These are phyloP conservation scores for Eucalyptus pumila DNA, from an alignment of 345 rosid species.

Conservation along the genomic window DNA sequence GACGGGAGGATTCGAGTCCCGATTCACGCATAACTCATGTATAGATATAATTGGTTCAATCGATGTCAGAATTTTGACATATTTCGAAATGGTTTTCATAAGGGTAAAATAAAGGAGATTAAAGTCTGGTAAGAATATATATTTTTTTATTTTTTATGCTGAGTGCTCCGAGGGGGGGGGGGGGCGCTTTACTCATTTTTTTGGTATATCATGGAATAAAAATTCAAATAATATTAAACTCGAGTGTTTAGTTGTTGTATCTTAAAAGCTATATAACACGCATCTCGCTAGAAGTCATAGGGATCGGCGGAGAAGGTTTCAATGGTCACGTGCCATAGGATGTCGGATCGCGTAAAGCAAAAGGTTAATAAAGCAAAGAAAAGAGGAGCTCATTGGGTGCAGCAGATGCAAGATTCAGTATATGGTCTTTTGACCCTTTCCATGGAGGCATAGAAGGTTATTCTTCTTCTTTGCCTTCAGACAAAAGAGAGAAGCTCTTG, in stretches of 20 bases:
- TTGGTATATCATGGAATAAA: not conserved
- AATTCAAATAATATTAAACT: not conserved
- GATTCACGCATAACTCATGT: not conserved
- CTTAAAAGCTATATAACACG: not conserved
- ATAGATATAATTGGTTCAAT: not conserved
- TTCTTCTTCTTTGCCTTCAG: not conserved
- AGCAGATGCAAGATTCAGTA: not conserved
- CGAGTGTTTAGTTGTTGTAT: not conserved
- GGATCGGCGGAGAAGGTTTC: not conserved
- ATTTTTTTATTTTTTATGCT: rapidly evolving
- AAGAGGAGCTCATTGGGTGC: not conserved
- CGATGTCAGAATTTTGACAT: not conserved
- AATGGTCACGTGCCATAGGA: not conserved
- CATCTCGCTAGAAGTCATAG: not conserved
- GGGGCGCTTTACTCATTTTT: not conserved
- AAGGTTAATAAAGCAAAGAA: not conserved
- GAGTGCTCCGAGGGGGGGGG: not conserved
- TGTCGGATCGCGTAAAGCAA: not conserved
- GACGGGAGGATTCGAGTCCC: not conserved
- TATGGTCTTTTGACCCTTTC: not conserved
- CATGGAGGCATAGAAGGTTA: not conserved
- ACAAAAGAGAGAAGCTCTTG: not conserved
- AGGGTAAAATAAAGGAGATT: not conserved
- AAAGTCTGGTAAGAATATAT: rapidly evolving
- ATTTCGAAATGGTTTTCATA: not conserved